A percentile compares a stretch with the other conserved stretches of the same genome.
Conservation (phyloP, 177 flowering plant species). For the Vitis hybrid region DNA sequence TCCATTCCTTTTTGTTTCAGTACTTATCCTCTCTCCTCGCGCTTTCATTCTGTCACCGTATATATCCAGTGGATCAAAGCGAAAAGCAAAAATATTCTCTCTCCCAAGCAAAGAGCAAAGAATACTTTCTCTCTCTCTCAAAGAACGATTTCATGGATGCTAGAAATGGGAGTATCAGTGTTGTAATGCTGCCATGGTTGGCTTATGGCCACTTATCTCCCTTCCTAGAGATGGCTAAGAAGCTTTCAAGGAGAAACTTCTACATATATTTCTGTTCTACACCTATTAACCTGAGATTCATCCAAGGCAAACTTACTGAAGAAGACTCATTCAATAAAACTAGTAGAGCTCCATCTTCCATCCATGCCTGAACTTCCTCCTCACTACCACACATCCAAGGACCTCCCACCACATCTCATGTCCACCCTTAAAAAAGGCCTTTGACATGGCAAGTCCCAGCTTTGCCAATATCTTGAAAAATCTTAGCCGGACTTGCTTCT, state of each 20-base stretch:
- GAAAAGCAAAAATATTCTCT: too few species aligned
- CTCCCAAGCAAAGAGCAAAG: too few species aligned
- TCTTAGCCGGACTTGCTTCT: constrained; percentile 22
- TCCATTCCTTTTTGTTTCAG: too few species aligned
- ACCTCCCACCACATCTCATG: constrained; percentile 39
- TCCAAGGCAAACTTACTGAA: constrained; percentile 7
- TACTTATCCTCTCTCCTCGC: too few species aligned
- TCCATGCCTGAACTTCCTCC: constrained; percentile 30
- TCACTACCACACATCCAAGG: constrained; percentile 33
- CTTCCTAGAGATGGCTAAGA: constrained; percentile 1
- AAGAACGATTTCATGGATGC: too few species aligned
- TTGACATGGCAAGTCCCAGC: constrained; percentile 11
- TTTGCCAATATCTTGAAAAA: constrained; percentile 13
- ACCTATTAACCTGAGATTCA: constrained; percentile 15
- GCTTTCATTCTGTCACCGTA: too few species aligned
- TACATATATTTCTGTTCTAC: constrained; percentile 21
- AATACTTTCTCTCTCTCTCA: too few species aligned
- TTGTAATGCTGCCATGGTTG: constrained; percentile 7
- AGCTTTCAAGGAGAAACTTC: constrained; percentile 9
- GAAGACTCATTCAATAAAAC: constrained; percentile 16
- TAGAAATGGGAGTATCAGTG: not conserved
- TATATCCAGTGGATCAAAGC: too few species aligned
- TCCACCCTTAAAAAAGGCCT: constrained; percentile 20
- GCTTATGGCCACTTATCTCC: not conserved
- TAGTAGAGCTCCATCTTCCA: constrained; percentile 31